Evolutionary conservation across 2,329 filamentous ascomycete genomes (phyloP), one percentile per base, ranked within the genome.

Genomic region (Penicillium sp.): DNA sequence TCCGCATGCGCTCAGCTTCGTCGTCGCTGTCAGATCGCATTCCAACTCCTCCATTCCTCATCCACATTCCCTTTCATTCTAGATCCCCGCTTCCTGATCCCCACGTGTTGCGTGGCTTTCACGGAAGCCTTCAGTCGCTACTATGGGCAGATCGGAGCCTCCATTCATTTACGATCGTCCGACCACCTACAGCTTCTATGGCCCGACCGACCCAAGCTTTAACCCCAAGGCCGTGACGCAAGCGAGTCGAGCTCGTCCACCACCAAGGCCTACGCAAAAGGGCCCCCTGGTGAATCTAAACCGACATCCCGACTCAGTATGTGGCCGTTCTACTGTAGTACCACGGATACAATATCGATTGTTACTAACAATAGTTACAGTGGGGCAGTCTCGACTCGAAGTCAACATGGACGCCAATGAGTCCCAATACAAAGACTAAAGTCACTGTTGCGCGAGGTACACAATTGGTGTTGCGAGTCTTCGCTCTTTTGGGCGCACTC

Each of bases 151-250:
- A 73, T 79, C 79, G 72, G 80, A 83, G 72, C 85, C 86, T 77
- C 91, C 91, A 59, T 95, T 89, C 81, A 84, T 94, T 77, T 95
- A 95, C 79, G 85, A 88, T 79, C 71, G 81, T 75, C 77, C 84
- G 65, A 75, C 78, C 69, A 71, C 82, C 70, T 83, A 87, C 73
- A 79, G 82, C 53, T 84, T 84, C 69, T 84, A 84, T 65, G 78
- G 75, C 55, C 79, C 75, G 68, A 82, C 84, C 80, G 74, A 80
- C 76, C 76, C 81, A 72, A 72, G 80, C n/a, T 96, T 96, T 78
- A 93, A 97, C 72, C 93, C 94, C 53, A 96, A 93, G 77, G 90
- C 91, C 62, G 85, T 93, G 53, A 93, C 92, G 24, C 86, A 92
- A 73, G 90, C 91, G 65, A 94, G 91, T 79, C 91, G 87, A 82